phyloP scores from a whole-genome alignment of 1,284 basidiomycete species.

The Cutaneotrichosporon cutaneum region DNA sequence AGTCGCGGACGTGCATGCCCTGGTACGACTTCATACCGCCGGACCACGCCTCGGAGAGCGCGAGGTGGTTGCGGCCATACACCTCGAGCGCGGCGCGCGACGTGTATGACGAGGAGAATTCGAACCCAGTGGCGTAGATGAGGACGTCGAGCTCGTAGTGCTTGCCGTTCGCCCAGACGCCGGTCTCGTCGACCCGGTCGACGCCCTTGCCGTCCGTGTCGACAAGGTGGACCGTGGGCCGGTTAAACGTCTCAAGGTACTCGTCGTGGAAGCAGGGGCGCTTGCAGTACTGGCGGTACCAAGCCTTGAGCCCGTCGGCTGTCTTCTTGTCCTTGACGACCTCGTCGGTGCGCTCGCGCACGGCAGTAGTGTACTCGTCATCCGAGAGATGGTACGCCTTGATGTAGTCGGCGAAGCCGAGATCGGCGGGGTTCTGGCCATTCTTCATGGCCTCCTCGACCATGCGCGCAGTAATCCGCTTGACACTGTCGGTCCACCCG shows the following conservation, averaged over 20 bases:
- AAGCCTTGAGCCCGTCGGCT: slow-evolving; percentile 20
- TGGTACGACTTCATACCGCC: slow-evolving; percentile 19
- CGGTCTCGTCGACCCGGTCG: slow-evolving; percentile 16
- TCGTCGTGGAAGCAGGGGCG: slow-evolving; percentile 22
- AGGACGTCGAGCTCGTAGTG: slow-evolving; percentile 21
- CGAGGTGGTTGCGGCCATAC: slow-evolving; percentile 14
- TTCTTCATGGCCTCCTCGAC: neutral
- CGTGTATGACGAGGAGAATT: slow-evolving; percentile 18
- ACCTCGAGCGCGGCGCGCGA: slow-evolving; percentile 16
- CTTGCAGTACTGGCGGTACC: slow-evolving; percentile 25
- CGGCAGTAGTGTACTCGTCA: slow-evolving; percentile 11
- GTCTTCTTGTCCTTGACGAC: slow-evolving; percentile 17
- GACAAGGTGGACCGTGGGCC: slow-evolving; percentile 17
- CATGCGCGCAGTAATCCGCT: slow-evolving; percentile 17
- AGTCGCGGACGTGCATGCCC: slow-evolving; percentile 18
- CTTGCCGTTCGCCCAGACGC: slow-evolving; percentile 17
- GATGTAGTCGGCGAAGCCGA: slow-evolving; percentile 6
- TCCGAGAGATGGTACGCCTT: slow-evolving; percentile 15
- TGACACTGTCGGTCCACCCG: slow-evolving; percentile 20
- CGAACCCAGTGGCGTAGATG: slow-evolving; percentile 23
- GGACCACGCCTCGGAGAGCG: slow-evolving; percentile 19
- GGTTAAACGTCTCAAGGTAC: slow-evolving; percentile 22
- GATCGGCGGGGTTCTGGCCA: neutral
- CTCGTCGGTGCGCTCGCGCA: slow-evolving; percentile 17
- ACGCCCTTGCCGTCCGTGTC: slow-evolving; percentile 24